phyloP scores from a whole-genome alignment of 352 stramenopile species.

The Phytophthora pistaciae region DNA sequence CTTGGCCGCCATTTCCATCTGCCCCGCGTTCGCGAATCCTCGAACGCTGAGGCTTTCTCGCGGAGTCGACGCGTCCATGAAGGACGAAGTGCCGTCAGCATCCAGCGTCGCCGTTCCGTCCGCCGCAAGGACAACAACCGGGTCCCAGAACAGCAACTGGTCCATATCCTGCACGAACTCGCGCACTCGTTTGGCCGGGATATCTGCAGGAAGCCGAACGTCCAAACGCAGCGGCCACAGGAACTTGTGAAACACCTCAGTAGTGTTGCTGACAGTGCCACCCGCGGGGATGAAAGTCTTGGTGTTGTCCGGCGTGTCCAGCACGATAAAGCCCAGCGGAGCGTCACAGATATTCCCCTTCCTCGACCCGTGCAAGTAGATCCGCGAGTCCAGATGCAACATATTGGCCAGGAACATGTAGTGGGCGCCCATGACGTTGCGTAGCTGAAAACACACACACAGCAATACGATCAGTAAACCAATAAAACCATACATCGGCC shows the following conservation, averaged over 20 bases:
- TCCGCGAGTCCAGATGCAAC: conserved; percentile 58
- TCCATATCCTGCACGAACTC: conserved; percentile 77
- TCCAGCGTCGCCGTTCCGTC: conserved; percentile 36
- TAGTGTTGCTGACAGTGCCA: conserved; percentile 59
- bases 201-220: conserved; percentile 50
- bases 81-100: conserved; percentile 29
- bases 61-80: conserved; percentile 37
- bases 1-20: conserved; percentile 30
- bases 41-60: conserved; percentile 22
- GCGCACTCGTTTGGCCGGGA: conserved; percentile 45
- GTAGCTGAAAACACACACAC: conserved; percentile 43
- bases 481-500: neutral
- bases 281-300: conserved; percentile 77
- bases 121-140: conserved; percentile 32
- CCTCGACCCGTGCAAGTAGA: conserved; percentile 54
- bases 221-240: conserved; percentile 65
- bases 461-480: conserved; percentile 4
- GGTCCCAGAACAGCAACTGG: conserved; percentile 56
- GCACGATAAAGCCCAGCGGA: conserved; percentile 73
- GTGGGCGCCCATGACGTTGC: conserved; percentile 75
- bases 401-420: conserved; percentile 87
- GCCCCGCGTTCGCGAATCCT: conserved; percentile 9
- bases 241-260: conserved; percentile 58
- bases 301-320: conserved; percentile 62
- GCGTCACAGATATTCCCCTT: conserved; percentile 64